These are phyloP conservation scores for Lignosus rhinocerotis DNA, from an alignment of 1,284 basidiomycete species.

Conservation along the genomic window DNA sequence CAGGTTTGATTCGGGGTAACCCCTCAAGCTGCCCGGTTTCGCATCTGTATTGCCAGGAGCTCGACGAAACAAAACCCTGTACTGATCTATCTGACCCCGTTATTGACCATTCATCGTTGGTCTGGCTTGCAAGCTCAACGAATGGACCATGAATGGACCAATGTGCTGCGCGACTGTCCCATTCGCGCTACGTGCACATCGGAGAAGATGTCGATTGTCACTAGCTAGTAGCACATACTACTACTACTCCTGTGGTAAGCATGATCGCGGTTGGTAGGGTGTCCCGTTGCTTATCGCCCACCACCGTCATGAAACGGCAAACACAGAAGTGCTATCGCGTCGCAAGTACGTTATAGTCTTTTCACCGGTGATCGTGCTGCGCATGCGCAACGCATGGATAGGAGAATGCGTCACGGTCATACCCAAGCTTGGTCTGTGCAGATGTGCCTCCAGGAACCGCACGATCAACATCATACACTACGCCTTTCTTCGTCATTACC, in stretches of 20 bases:
- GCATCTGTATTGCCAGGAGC: not conserved
- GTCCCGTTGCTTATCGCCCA: not conserved
- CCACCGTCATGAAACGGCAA: no score
- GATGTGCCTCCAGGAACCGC: not conserved
- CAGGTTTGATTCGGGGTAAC: constrained; percentile 2
- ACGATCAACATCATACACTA: not conserved
- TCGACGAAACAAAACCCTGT: not conserved
- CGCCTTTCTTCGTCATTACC: not conserved
- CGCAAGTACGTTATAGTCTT: not conserved
- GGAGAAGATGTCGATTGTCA: not conserved
- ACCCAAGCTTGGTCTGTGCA: no score
- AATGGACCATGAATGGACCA: no score
- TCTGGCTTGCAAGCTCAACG: no score
- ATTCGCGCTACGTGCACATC: not conserved
- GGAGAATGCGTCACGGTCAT: not conserved
- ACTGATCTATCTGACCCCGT: no score
- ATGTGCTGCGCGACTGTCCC: not conserved
- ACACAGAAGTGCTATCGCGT: not conserved
- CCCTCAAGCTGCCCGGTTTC: not conserved
- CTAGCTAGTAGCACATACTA: not conserved
- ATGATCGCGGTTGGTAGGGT: not conserved
- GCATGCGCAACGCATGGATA: not conserved
- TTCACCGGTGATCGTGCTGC: not conserved
- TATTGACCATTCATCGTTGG: not conserved
- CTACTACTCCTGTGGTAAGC: not conserved